Evolutionary conservation across 1,139 yeast genomes (phyloP).

Genomic region (Pichia sp.): DNA sequence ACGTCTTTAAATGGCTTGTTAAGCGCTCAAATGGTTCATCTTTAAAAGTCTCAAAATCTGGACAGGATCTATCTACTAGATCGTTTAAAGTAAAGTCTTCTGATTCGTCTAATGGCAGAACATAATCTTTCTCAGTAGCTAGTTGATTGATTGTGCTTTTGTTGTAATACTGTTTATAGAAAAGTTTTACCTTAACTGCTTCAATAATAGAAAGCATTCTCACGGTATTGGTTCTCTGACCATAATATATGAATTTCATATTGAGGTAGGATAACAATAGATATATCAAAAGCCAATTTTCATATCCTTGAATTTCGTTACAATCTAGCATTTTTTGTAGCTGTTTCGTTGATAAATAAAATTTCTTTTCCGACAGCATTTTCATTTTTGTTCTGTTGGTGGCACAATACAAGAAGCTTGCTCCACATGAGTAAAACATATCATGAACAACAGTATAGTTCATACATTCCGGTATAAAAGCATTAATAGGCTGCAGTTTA

Average conservation of each 20-base stretch:
- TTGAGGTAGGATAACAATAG: constrained; percentile 16
- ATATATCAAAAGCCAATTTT: constrained; percentile 20
- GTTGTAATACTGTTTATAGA: no score
- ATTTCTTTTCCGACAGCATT: constrained; percentile 4
- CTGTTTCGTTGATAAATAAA: constrained; percentile 9
- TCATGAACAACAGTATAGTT: constrained; percentile 25
- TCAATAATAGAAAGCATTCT: constrained; percentile 16
- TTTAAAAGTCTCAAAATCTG: neutral
- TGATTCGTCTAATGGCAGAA: no score
- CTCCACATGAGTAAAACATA: constrained; percentile 33
- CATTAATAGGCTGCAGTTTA: constrained; percentile 31
- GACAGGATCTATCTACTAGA: no score
- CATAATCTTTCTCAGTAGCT: no score
- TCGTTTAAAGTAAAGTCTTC: no score
- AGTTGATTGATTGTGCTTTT: no score
- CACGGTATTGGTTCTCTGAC: constrained; percentile 11
- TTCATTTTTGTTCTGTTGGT: constrained; percentile 2
- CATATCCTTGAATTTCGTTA: constrained; percentile 10
- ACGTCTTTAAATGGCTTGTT: constrained; percentile 9
- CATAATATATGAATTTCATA: constrained; percentile 18
- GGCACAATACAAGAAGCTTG: constrained; percentile 14
- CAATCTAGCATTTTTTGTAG: constrained; percentile 1
- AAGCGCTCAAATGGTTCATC: constrained; percentile 4
- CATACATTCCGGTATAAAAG: constrained; percentile 26
- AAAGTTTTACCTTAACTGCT: constrained; percentile 15